Base-by-base conservation (phyloP, 768 basidiomycete species). In the Collybia nuda region DNA sequence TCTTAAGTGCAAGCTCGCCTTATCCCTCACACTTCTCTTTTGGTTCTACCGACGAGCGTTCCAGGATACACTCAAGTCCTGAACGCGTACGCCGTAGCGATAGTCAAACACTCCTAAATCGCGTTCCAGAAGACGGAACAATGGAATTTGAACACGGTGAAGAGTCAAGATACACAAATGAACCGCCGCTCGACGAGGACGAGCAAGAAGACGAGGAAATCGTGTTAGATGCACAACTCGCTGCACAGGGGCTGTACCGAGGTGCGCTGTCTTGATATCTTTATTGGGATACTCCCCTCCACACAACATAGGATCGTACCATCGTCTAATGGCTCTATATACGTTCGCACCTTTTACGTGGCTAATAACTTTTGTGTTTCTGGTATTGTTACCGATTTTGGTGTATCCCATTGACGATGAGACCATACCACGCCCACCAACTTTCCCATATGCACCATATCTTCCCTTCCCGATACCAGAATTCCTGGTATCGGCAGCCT, bases 391-490 rank as follows among this genome's bases (percentile, higher is more conserved):
- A 2, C 86, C 85, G 0, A 47, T 56, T 22, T 50, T 81, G 32
- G 67, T 76, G 19, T 86, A 84, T 68, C 76, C 73, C 12, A 58
- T 62, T 17, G 56, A 67, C 22, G 56, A 67, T 22, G 56, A 56
- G 36, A 52, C 59, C 11, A 62, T 62, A 8, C 47, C 56, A 2
- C 56, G 62, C 29, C 54, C 59, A n/a, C 28, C 40, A 22, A 52
- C 60, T 2, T 75, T 72, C 39, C 75, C 68, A 7, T 80, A 81
- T 39, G 64, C 72, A 1, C 69, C 72, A 1, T 71, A 73, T 62
- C 77, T 86, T 58, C 82, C 81, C 2, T 80, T 76, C 23, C 87
- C 88, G 1, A 56, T 88, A 15, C 82, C 85, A 9, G 87, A 90
- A 64, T 57, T 89, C 15, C 59, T 88, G 47, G 67, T 81, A 39